phyloP scores from a whole-genome alignment of 345 rosid genomes.

The Acer yangbiense region DNA sequence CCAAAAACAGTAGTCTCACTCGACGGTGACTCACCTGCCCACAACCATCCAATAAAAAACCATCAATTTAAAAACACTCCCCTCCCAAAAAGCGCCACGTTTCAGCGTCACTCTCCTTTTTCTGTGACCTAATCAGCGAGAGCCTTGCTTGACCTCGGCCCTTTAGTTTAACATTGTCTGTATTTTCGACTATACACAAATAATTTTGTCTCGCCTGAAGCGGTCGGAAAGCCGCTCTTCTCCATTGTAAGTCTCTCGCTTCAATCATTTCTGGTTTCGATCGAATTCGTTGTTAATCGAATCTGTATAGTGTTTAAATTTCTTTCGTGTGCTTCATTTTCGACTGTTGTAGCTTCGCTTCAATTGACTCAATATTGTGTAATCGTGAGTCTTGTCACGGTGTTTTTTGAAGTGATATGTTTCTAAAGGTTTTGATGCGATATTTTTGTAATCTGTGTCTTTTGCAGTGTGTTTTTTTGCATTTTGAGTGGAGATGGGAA shows the following conservation, averaged over 20 bases:
- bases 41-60: slow-evolving; percentile 3
- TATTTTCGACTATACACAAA: background rate
- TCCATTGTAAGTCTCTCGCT: background rate
- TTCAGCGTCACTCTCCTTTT: background rate
- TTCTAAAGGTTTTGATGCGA: no score
- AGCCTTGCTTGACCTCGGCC: slow-evolving; percentile 14
- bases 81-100: background rate
- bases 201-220: slow-evolving; percentile 7
- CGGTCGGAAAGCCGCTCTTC: slow-evolving; percentile 20
- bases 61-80: background rate
- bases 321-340: background rate
- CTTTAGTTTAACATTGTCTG: background rate
- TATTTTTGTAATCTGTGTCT: background rate
- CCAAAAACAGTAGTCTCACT: background rate
- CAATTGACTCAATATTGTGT: no score
- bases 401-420: no score
- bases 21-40: background rate
- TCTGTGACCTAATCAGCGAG: slow-evolving; percentile 11
- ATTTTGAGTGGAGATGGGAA: slow-evolving; percentile 46
- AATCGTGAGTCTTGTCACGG: no score
- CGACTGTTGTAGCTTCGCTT: no score
- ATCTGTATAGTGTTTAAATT: background rate
- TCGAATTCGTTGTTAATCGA: background rate
- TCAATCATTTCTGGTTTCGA: no score
- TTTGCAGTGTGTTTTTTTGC: slow-evolving; percentile 25